Percentiles rank a stretch among this genome's conserved stretches.
Conservation (phyloP, 805 yeast genomes). For the Saccharomycopsis fodiens region DNA sequence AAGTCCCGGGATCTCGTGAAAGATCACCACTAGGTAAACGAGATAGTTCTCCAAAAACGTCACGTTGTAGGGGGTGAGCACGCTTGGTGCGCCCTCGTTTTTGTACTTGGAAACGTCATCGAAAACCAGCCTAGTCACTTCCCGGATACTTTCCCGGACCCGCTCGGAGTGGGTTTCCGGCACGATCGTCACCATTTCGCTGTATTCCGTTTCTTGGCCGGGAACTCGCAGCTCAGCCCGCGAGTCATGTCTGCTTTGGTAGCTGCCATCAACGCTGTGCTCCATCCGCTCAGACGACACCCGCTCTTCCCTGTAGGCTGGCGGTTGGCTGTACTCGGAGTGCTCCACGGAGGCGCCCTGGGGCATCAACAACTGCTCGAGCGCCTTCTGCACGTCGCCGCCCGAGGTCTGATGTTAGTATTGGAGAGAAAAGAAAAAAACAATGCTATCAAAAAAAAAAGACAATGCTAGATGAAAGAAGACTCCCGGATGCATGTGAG, state of each 20-base stretch:
- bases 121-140: slow-evolving; percentile 1
- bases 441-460: no score
- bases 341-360: no score
- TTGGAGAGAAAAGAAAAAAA: no score
- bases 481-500: no score
- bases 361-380: neutral
- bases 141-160: no score
- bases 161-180: no score
- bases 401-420: no score
- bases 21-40: slow-evolving; percentile 6
- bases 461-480: no score
- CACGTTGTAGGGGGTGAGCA: slow-evolving; percentile 5
- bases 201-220: neutral
- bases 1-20: slow-evolving; percentile 15
- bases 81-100: slow-evolving; percentile 1
- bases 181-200: no score
- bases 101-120: slow-evolving; percentile 4
- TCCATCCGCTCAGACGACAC: neutral
- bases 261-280: no score
- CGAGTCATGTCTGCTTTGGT: neutral
- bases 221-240: neutral
- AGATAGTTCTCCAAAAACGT: slow-evolving; percentile 13
- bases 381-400: slow-evolving; percentile 3
- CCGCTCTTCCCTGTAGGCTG: neutral
- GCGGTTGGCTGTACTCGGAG: no score